A percentile compares a stretch with the other conserved stretches of the same genome.
Evolutionary conservation across 352 stramenopile genomes (phyloP).

Genomic region (Globisporangium middletonii): DNA sequence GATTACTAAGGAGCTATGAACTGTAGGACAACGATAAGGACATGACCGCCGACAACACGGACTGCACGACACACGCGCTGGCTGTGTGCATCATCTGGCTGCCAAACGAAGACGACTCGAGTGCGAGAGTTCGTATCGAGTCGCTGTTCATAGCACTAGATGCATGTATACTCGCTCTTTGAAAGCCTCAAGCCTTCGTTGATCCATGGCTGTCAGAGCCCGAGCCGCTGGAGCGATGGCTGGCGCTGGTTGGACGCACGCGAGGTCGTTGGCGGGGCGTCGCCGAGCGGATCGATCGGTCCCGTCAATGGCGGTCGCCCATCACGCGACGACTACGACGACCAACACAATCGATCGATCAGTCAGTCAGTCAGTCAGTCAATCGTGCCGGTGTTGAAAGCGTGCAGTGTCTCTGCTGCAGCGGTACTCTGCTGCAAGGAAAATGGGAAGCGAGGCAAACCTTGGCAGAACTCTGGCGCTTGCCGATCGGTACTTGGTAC

Average conservation of each 20-base stretch:
- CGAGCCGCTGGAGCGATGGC: slow-evolving; percentile 54
- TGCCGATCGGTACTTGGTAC: slow-evolving; percentile 40
- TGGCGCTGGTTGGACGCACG: slow-evolving; percentile 45
- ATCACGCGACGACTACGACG: slow-evolving; percentile 31
- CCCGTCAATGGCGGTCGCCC: slow-evolving; percentile 20
- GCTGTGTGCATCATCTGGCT: background rate
- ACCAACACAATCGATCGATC: background rate
- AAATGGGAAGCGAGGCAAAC: slow-evolving; percentile 11
- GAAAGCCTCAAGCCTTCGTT: background rate
- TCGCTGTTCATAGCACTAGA: too few relatives aligned
- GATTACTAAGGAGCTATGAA: slow-evolving; percentile 20
- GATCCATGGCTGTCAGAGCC: slow-evolving; percentile 21
- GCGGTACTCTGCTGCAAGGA: too few relatives aligned
- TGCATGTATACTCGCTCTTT: too few relatives aligned
- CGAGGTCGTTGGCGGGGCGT: slow-evolving; percentile 23
- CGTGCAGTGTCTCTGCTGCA: too few relatives aligned
- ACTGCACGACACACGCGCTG: background rate
- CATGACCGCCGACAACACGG: too few relatives aligned
- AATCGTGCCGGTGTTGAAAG: too few relatives aligned
- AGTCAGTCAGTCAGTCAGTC: background rate
- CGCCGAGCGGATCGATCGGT: slow-evolving; percentile 57
- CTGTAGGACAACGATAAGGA: too few relatives aligned
- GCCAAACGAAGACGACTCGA: too few relatives aligned
- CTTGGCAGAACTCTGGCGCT: slow-evolving; percentile 40
- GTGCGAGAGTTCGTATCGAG: too few relatives aligned